Base-by-base conservation (phyloP, 75 land plant species). In the Gnetum montanum region DNA sequence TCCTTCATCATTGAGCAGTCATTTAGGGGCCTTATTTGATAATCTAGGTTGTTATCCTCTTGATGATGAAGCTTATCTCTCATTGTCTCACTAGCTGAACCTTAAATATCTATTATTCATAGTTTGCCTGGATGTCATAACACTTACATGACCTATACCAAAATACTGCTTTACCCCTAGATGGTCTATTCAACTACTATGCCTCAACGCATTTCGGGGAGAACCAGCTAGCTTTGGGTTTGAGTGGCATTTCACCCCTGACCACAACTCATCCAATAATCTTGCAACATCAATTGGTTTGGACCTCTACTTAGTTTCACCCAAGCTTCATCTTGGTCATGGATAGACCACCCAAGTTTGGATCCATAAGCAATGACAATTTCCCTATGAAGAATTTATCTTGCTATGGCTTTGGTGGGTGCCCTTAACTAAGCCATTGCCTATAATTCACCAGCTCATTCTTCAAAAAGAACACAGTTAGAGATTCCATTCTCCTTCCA, bases 261-360 rank as follows among this genome's bases (percentile, higher is more conserved):
- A 4, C 43, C 43, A 40, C 4, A 4, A 49, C 51, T 49, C 4
- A 49, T 49, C 1, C 1, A 49, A 12, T 49, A 2, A 55, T 55
- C 33, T 55, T 55, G 28, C 57, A 55, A 34, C 57, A 34, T 55
- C 35, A 40, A 2, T 59, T 29, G 25, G 61, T 59, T 38, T 20
- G 61, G 1, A 43, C 59, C 61, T 59, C 61, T 30, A 59, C 25
- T 43, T 59, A 59, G 61, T 7, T 59, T 59, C 61, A 59, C 50
- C 61, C 61, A 59, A 59, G 8, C 10, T 59, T 50, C 59, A 59
- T 59, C 48, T 2, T 38, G 59, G 58, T 43, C 30, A 59, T 59
- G 50, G 61, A 59, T 59, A 51, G 59, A 59, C 44, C 61, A 59
- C 61, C 50, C 44, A 59, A 55, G 61, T 59, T 59, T 1, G 61